Evolutionary conservation across 352 stramenopile species (phyloP).

Genomic region (Globisporangium megalacanthum): DNA sequence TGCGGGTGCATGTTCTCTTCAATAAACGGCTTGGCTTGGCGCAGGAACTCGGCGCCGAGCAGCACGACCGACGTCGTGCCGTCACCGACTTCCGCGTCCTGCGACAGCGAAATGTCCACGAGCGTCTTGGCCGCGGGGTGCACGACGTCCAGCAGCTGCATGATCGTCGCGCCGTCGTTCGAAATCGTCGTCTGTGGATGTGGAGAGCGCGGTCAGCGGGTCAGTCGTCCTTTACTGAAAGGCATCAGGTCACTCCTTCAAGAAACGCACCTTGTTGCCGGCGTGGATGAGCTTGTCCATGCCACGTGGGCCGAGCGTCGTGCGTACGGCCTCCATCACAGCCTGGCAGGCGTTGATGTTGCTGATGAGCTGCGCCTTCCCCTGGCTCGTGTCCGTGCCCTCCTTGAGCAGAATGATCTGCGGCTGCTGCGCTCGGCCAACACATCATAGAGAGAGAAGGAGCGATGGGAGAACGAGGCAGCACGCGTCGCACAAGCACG

Average conservation of each 20-base stretch:
- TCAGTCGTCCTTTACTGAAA: background rate
- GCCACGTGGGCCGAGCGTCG: conserved; percentile 95
- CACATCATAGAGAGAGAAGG: background rate
- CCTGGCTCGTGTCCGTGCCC: conserved; percentile 98
- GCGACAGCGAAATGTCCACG: conserved; percentile 95
- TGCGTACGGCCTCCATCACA: conserved; percentile 96
- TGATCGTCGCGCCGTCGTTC: conserved; percentile 99
- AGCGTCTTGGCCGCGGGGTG: conserved; percentile 98
- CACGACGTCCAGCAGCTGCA: conserved; percentile 98
- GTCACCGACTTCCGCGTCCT: conserved; percentile 89
- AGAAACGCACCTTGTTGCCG: conserved; percentile 43
- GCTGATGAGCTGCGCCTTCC: conserved; percentile 93
- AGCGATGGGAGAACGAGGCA: too few relatives aligned
- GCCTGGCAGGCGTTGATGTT: conserved; percentile 90
- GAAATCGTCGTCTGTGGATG: conserved; percentile 92
- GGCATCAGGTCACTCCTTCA: background rate
- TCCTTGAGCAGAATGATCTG: conserved; percentile 99
- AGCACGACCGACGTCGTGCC: conserved; percentile 98
- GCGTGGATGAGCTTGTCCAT: conserved; percentile 99
- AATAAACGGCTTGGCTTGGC: conserved; percentile 96
- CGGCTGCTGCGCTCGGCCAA: conserved; percentile 63
- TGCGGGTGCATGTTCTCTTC: conserved; percentile 97
- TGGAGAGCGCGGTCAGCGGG: background rate
- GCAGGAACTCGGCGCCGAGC: conserved; percentile 96
- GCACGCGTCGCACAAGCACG: too few relatives aligned